Conservation (phyloP, 2,329 filamentous ascomycete genomes). For the Neofusicoccum ribis region DNA sequence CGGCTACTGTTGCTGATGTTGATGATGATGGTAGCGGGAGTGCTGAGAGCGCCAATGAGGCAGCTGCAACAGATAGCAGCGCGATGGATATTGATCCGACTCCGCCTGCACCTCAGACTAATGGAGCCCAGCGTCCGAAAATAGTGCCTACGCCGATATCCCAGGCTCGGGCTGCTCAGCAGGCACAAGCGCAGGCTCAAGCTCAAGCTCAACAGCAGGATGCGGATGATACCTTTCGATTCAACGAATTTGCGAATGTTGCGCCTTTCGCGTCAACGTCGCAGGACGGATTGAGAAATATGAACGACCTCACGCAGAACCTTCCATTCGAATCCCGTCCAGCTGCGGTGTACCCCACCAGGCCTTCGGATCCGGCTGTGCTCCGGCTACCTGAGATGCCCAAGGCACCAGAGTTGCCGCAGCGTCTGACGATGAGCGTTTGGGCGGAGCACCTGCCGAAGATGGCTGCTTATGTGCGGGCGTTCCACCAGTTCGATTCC, state of each 20-base stretch:
- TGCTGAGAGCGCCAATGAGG: conserved; percentile 25
- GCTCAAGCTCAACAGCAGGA: neutral
- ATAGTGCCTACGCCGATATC: conserved; percentile 11
- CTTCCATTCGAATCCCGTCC: conserved; percentile 62
- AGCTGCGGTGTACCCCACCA: conserved; percentile 44
- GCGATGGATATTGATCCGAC: conserved; percentile 52
- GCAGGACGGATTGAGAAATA: conserved; percentile 50
- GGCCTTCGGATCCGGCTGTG: conserved; percentile 38
- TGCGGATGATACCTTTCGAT: neutral
- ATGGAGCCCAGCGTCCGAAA: conserved; percentile 26
- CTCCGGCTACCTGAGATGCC: conserved; percentile 55
- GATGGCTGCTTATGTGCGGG: conserved; percentile 57
- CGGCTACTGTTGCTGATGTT: conserved; percentile 12
- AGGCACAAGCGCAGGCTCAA: conserved; percentile 6
- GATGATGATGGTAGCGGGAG: conserved; percentile 1
- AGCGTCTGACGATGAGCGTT: conserved; percentile 46
- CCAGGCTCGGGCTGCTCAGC: conserved; percentile 3
- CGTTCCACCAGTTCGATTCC: conserved; percentile 58
- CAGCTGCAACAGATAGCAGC: conserved; percentile 29
- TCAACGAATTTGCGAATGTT: conserved; percentile 53
- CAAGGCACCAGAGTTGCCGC: conserved; percentile 47
- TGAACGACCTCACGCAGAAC: conserved; percentile 54
- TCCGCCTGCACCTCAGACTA: conserved; percentile 23
- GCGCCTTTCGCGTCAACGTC: conserved; percentile 50
- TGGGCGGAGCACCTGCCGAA: conserved; percentile 55